Evolutionary conservation across 2,329 filamentous ascomycete genomes (phyloP), one percentile per base, ranked within the genome.

Genomic region (Colletotrichum sp.): DNA sequence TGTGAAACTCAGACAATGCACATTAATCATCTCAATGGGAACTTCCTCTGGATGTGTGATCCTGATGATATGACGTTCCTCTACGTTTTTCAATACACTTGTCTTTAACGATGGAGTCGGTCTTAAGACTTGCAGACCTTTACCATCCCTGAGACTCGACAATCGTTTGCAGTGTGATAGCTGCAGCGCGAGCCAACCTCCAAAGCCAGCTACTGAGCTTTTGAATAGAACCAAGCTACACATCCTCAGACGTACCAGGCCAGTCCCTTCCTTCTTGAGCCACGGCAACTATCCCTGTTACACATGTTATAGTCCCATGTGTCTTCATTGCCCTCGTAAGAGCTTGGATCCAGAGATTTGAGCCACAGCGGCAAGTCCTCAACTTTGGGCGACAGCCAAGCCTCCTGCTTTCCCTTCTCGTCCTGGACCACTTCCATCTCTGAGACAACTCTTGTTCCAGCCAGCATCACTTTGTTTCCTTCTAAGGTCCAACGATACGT

Each of bases 151-250:
- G 16, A 39, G 36, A 39, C 15, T 1, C 16, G 7, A 0, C 36
- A 3, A 4, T 16, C 36, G 15, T 39, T 9, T 39, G 16, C 36
- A 3, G 16, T 39, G 2, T 1, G 36, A 18, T 1, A 39, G 36
- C 4, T 39, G 1, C 1, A 39, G 16, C 36, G 36, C 34, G 36
- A 39, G 16, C 1, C 0, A 39, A 18, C 0, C 1, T 0, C 36
- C 16, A 39, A 39, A 39, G 36, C 16, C 1, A 39, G 36, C 7
- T 39, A 3, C 36, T 39, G 15, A 36, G 15, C 1, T 39, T 0
- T 39, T 39, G 36, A 9, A 39, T 39, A 39, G 16, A 39, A 39
- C 36, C 0, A 39, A 18, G 36, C 36, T 39, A 18, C 36, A 2
- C 1, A 39, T 9, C 0, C 4, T 39, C 16, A 39, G 4, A 48